Percentiles rank a stretch among this genome's conserved stretches.
These are phyloP conservation scores for Saccharomyces hybrid DNA, from an alignment of 1,139 yeast species.

Conservation along the genomic window DNA sequence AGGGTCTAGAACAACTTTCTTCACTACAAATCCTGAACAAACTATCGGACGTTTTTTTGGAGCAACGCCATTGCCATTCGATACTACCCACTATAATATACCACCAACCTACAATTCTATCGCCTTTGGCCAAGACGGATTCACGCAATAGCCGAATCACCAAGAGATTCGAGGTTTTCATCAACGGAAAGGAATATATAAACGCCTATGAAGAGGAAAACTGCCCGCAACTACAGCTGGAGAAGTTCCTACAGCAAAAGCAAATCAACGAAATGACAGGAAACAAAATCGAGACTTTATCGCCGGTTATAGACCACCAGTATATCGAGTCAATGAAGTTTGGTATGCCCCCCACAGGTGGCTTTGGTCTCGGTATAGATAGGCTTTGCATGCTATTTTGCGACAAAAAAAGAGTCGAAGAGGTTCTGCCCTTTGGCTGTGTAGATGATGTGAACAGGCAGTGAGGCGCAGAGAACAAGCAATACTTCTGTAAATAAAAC, in stretches of 20 bases:
- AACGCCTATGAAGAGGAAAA: slow-evolving; percentile 98
- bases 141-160: slow-evolving; percentile 12
- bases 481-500: neutral
- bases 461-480: slow-evolving; percentile 20
- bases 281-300: slow-evolving; percentile 51
- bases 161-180: slow-evolving; percentile 72
- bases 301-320: slow-evolving; percentile 53
- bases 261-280: slow-evolving; percentile 38
- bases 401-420: slow-evolving; percentile 59
- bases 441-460: slow-evolving; percentile 62
- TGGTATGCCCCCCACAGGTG: slow-evolving; percentile 97
- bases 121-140: slow-evolving; percentile 69
- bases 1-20: slow-evolving; percentile 13
- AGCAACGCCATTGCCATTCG: slow-evolving; percentile 43
- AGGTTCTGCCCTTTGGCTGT: slow-evolving; percentile 77
- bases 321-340: slow-evolving; percentile 74
- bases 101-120: slow-evolving; percentile 77
- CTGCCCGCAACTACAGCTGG: slow-evolving; percentile 60
- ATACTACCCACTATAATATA: slow-evolving; percentile 60
- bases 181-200: slow-evolving; percentile 71
- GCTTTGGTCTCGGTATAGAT: slow-evolving; percentile 95
- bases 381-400: slow-evolving; percentile 74
- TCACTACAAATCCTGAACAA: slow-evolving; percentile 59
- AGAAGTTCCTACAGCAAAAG: slow-evolving; percentile 55
- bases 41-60: slow-evolving; percentile 55